These are phyloP conservation scores for Pezicula radicicola DNA, from an alignment of 2,329 filamentous ascomycete species.

Conservation along the genomic window DNA sequence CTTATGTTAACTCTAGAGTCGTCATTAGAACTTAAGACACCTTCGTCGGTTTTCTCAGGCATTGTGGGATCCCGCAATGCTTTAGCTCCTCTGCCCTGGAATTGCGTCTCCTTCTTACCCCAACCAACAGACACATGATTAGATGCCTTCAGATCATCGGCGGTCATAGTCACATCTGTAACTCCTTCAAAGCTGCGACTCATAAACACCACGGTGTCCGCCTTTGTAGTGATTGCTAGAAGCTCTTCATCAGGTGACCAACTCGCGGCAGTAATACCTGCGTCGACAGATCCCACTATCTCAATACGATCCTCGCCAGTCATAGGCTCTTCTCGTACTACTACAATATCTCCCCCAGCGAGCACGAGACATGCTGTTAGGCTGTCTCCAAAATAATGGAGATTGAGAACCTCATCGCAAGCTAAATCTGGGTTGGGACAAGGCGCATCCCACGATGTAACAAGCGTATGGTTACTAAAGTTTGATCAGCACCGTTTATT, in stretches of 20 bases:
- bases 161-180: conserved; percentile 67
- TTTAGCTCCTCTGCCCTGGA: conserved; percentile 84
- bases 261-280: conserved; percentile 80
- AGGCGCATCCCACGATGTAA: conserved; percentile 88
- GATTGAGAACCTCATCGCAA: conserved; percentile 71
- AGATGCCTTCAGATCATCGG: conserved; percentile 79
- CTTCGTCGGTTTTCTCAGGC: conserved; percentile 86
- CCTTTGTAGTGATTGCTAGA: conserved; percentile 76
- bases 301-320: conserved; percentile 78
- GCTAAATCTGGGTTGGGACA: conserved; percentile 73
- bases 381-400: conserved; percentile 85
- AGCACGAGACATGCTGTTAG: conserved; percentile 77
- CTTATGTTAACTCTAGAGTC: conserved; percentile 70
- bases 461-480: conserved; percentile 32
- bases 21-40: conserved; percentile 71
- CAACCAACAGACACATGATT: conserved; percentile 96
- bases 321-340: conserved; percentile 70
- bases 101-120: conserved; percentile 98
- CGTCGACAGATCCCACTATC: conserved; percentile 92
- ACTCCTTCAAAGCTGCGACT: conserved; percentile 85
- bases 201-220: conserved; percentile 84
- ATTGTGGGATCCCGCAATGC: conserved; percentile 91
- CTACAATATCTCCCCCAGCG: conserved; percentile 85
- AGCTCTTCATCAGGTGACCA: conserved; percentile 98
- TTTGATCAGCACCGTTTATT: conserved; percentile 30